Conservation (phyloP, 352 stramenopile species). For the Globisporangium perplexum region DNA sequence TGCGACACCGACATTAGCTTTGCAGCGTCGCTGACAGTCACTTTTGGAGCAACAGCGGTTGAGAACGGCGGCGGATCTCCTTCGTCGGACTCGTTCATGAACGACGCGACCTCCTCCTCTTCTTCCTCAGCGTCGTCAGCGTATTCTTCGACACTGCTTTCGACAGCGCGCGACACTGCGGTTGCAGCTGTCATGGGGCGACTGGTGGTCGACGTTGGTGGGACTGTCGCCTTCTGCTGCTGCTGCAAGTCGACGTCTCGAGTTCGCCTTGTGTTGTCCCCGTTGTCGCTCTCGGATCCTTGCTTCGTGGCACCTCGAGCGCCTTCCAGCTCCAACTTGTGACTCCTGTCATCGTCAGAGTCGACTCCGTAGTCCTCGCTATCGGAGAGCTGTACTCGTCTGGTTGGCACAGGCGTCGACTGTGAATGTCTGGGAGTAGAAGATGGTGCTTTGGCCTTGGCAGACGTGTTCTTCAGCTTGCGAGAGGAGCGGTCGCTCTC, state of each 20-base stretch:
- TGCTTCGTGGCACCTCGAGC: not conserved
- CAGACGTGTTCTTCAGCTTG: not conserved
- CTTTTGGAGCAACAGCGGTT: not conserved
- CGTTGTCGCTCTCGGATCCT: slow-evolving; percentile 8
- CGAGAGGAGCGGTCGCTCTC: not conserved
- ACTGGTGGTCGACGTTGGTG: not conserved
- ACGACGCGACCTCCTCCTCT: slow-evolving; percentile 8
- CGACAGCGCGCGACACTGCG: slow-evolving; percentile 2
- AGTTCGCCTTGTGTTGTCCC: not conserved
- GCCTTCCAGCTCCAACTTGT: not conserved
- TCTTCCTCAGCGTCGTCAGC: slow-evolving; percentile 9
- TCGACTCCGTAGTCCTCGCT: slow-evolving; percentile 8
- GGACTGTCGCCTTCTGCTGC: not conserved
- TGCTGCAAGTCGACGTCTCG: not conserved
- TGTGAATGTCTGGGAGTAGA: no score
- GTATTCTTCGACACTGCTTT: slow-evolving; percentile 4
- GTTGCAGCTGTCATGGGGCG: not conserved
- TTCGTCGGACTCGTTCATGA: slow-evolving; percentile 15
- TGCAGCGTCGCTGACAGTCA: not conserved
- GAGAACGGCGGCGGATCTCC: slow-evolving; percentile 11
- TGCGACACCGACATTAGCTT: not conserved
- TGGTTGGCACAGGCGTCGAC: not conserved
- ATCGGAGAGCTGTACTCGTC: slow-evolving; percentile 4
- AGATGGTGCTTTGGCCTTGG: no score
- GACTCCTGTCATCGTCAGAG: not conserved